These are phyloP conservation scores for Aspergillus bertholletiae DNA, from an alignment of 495 filamentous ascomycete genomes.

Conservation along the genomic window DNA sequence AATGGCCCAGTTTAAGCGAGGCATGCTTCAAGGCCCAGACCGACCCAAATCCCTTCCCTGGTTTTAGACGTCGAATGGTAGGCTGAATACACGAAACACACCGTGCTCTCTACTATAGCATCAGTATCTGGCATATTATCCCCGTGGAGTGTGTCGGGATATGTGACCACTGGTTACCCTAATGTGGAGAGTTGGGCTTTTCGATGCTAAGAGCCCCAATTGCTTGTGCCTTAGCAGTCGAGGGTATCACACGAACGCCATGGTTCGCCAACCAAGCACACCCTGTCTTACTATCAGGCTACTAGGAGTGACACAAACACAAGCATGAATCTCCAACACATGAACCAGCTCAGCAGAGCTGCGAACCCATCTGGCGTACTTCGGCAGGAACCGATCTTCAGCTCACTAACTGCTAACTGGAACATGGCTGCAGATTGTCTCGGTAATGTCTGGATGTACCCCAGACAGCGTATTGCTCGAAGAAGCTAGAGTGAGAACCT, in stretches of 20 bases:
- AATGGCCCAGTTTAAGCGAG: neutral
- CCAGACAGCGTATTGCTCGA: neutral
- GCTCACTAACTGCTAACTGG: neutral
- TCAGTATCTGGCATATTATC: no score
- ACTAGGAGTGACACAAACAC: neutral
- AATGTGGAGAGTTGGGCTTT: no score
- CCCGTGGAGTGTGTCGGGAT: no score
- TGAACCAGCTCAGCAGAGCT: neutral
- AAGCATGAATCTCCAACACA: neutral
- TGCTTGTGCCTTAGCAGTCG: no score
- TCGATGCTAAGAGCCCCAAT: no score
- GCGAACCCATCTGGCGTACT: neutral
- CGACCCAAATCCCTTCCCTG: no score
- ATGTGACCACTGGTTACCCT: no score
- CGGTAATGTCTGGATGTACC: neutral
- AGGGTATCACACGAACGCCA: no score
- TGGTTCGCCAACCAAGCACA: neutral
- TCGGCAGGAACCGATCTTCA: neutral
- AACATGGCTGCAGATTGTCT: neutral
- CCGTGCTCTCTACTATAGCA: no score
- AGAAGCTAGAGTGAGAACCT: neutral
- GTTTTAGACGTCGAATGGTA: no score
- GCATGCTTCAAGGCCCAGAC: no score
- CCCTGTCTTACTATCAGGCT: neutral
- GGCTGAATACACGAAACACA: no score